phyloP scores from a whole-genome alignment of 805 yeast species.

The Yarrowia sp. region DNA sequence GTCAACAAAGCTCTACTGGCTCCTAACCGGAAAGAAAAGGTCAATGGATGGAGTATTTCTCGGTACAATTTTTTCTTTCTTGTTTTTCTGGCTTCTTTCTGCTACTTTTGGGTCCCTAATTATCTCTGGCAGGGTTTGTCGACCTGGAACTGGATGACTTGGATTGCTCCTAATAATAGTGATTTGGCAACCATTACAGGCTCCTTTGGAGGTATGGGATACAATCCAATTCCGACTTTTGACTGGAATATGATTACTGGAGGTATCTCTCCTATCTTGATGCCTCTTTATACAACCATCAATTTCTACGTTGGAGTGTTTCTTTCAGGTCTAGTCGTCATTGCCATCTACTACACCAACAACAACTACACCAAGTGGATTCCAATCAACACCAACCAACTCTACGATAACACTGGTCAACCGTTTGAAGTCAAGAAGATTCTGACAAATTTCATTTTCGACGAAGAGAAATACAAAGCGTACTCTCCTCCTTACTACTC shows the following conservation, averaged over 20 bases:
- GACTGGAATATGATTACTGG: slow-evolving; percentile 49
- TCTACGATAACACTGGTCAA: slow-evolving; percentile 43
- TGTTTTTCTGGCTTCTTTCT: slow-evolving; percentile 45
- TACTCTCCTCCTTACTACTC: slow-evolving; percentile 49
- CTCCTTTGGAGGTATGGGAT: slow-evolving; percentile 41
- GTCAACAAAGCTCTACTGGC: slow-evolving; percentile 36
- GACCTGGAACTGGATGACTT: slow-evolving; percentile 59
- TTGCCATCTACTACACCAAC: slow-evolving; percentile 48
- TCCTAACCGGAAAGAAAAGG: slow-evolving; percentile 44
- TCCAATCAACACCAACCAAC: slow-evolving; percentile 54
- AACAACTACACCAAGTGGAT: slow-evolving; percentile 59
- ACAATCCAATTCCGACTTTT: slow-evolving; percentile 45
- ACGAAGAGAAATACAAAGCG: neutral
- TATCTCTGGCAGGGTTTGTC: slow-evolving; percentile 60
- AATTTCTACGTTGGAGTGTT: neutral
- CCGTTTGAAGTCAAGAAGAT: neutral
- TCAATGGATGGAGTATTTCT: slow-evolving; percentile 60
- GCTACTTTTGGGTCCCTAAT: slow-evolving; percentile 68
- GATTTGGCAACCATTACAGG: slow-evolving; percentile 64
- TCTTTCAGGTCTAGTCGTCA: neutral
- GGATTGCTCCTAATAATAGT: slow-evolving; percentile 54
- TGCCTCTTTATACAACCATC: neutral
- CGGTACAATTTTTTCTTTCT: slow-evolving; percentile 51
- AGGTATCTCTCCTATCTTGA: neutral
- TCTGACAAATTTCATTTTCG: neutral